Conservation (phyloP, 2,329 filamentous ascomycete species). For the Exophiala aquamarina region DNA sequence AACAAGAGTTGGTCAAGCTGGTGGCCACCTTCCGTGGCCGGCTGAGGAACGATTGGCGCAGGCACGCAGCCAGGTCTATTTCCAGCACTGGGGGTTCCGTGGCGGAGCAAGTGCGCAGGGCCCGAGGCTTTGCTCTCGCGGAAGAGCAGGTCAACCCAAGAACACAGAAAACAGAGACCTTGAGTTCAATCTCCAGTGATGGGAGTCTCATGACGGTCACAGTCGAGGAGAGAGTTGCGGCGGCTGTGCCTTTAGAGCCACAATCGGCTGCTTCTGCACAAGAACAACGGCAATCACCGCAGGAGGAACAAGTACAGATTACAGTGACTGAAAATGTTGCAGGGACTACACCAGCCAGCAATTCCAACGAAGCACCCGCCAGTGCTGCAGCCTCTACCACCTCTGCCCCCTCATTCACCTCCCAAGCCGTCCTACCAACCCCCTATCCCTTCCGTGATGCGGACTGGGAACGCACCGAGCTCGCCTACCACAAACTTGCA, state of each 20-base stretch:
- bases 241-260: constrained; percentile 8
- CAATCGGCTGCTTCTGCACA: neutral
- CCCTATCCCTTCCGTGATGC: constrained; percentile 73
- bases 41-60: constrained; percentile 79
- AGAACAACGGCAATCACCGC: neutral
- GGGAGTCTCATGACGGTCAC: constrained; percentile 44
- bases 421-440: constrained; percentile 36
- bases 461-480: constrained; percentile 71
- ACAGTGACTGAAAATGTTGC: constrained; percentile 30
- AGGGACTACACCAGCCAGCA: constrained; percentile 1
- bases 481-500: constrained; percentile 71
- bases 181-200: constrained; percentile 45
- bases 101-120: constrained; percentile 69
- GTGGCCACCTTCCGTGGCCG: constrained; percentile 69
- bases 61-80: constrained; percentile 78
- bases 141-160: constrained; percentile 53
- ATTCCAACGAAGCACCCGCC: neutral
- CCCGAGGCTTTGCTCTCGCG: constrained; percentile 71
- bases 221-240: constrained; percentile 35
- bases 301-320: constrained; percentile 21
- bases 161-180: constrained; percentile 42
- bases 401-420: constrained; percentile 6
- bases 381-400: constrained; percentile 12
- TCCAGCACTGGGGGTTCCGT: constrained; percentile 73
- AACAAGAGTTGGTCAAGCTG: constrained; percentile 78